These are phyloP conservation scores for Avena sativa DNA, from an alignment of 176 grass and related monocot species.

Conservation along the genomic window DNA sequence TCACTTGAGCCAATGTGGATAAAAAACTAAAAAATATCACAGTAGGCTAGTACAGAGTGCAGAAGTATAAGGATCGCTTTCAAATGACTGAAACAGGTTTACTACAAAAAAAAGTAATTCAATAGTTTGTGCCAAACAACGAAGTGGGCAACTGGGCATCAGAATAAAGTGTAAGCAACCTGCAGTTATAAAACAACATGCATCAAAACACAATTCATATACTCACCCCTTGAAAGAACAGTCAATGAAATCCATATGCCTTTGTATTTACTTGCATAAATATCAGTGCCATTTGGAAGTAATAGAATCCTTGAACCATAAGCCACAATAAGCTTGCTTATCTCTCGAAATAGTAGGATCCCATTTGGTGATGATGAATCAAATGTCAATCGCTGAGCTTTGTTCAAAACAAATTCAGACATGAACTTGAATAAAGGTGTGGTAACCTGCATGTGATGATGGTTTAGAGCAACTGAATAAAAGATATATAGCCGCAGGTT, in stretches of 20 bases:
- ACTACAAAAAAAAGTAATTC: background rate
- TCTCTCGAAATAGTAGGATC: constrained; percentile 96
- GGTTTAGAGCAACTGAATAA: constrained; percentile 7
- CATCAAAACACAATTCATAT: constrained; percentile 31
- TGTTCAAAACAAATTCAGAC: constrained; percentile 94
- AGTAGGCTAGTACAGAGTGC: background rate
- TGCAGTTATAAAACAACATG: constrained; percentile 22
- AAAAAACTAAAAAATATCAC: background rate
- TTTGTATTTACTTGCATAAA: constrained; percentile 96
- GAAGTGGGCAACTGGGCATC: background rate
- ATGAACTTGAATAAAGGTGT: constrained; percentile 97
- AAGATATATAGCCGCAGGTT: constrained; percentile 15
- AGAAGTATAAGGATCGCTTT: constrained; percentile 9
- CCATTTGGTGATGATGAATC: constrained; percentile 99
- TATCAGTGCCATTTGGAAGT: constrained; percentile 80
- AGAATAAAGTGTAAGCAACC: constrained; percentile 21
- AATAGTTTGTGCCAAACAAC: constrained; percentile 9
- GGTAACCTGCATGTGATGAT: constrained; percentile 73
- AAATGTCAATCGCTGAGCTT: constrained; percentile 96
- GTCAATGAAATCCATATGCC: constrained; percentile 96
- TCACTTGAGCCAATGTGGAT: background rate
- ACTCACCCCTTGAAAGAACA: constrained; percentile 90
- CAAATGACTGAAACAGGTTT: background rate
- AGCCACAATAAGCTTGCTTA: constrained; percentile 98
- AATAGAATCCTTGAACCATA: constrained; percentile 92